Conservation (phyloP, 2,329 filamentous ascomycete species). For the Neonectria faginata region DNA sequence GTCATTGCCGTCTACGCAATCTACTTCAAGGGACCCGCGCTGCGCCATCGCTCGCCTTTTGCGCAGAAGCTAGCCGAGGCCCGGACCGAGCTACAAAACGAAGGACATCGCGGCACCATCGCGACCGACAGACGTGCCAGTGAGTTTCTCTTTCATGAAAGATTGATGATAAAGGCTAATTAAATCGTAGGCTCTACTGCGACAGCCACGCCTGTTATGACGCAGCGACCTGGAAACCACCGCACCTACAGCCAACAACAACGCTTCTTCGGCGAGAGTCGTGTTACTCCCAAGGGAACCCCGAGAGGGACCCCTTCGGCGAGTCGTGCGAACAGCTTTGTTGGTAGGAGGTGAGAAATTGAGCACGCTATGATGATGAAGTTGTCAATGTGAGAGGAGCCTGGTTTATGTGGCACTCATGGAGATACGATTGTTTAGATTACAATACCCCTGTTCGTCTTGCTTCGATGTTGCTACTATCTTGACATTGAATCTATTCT, state of each 20-base stretch:
- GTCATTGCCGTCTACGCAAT: constrained; percentile 74
- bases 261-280: constrained; percentile 57
- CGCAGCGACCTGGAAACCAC: constrained; percentile 34
- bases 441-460: neutral
- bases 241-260: constrained; percentile 54
- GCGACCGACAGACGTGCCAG: constrained; percentile 44
- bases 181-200: constrained; percentile 39
- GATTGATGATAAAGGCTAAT: constrained; percentile 23
- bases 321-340: constrained; percentile 43
- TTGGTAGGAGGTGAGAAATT: neutral
- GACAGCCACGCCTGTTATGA: neutral
- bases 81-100: constrained; percentile 45
- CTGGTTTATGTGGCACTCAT: neutral
- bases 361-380: neutral
- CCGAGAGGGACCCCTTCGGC: constrained; percentile 53
- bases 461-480: too few species aligned
- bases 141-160: constrained; percentile 34
- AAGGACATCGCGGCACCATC: constrained; percentile 48
- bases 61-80: constrained; percentile 70
- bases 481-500: too few species aligned
- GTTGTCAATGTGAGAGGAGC: neutral
- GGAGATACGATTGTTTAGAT: neutral
- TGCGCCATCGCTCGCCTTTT: constrained; percentile 72
- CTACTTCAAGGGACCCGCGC: constrained; percentile 71
- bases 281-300: constrained; percentile 54